A percentile compares a stretch with the other conserved stretches of the same genome.
Evolutionary conservation across 1,284 basidiomycete genomes (phyloP).

Genomic region (Microstroma glucosiphilum): DNA sequence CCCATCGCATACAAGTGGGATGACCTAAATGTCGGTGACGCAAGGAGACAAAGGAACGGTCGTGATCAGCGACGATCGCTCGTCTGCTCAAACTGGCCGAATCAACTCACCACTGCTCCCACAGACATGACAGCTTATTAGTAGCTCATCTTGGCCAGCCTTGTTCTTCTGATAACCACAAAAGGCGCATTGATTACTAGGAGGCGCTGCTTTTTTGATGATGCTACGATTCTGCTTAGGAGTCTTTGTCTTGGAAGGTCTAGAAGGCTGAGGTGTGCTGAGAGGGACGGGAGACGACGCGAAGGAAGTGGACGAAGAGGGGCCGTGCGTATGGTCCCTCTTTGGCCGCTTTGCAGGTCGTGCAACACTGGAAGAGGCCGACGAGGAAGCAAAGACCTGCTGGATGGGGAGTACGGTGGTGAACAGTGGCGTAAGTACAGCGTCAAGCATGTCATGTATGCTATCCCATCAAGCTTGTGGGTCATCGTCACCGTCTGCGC

Average conservation of each 20-base stretch:
- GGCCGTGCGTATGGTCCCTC: too few species aligned
- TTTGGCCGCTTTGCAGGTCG: too few species aligned
- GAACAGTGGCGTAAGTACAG: too few species aligned
- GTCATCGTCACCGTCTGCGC: too few species aligned
- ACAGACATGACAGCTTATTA: slow-evolving; percentile 49
- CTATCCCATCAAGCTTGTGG: too few species aligned
- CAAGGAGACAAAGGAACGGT: not conserved
- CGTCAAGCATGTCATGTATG: too few species aligned
- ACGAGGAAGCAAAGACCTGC: too few species aligned
- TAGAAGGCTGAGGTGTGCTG: not conserved
- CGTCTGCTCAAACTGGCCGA: not conserved
- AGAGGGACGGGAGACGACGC: too few species aligned
- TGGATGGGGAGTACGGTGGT: too few species aligned
- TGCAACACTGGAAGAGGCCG: too few species aligned
- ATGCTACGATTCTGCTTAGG: not conserved
- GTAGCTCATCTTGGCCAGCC: slow-evolving; percentile 31
- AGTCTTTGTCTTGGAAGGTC: slow-evolving; percentile 4
- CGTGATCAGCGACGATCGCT: not conserved
- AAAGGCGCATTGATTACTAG: slow-evolving; percentile 43
- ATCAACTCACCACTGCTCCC: slow-evolving; percentile 42
- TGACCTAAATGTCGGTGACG: slow-evolving; percentile 34
- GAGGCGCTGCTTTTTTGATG: not conserved
- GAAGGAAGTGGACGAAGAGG: too few species aligned
- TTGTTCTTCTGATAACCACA: slow-evolving; percentile 26
- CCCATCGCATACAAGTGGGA: slow-evolving; percentile 46